Conservation (phyloP, 495 filamentous ascomycete species). For the Trichoderma erinaceum region DNA sequence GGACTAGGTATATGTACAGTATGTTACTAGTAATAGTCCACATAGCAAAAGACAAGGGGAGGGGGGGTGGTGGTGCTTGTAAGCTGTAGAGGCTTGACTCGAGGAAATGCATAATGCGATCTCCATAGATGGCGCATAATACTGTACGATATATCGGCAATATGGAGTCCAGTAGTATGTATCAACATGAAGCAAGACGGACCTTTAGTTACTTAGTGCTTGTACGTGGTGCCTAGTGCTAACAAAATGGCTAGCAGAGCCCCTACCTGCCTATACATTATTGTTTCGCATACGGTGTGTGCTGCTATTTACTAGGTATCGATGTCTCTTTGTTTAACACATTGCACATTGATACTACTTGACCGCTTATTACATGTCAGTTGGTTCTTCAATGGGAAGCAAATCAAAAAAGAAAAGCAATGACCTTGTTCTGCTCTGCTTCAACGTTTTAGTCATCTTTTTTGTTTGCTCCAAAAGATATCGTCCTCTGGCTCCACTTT, state of each 20-base stretch:
- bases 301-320: background rate
- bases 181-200: no score
- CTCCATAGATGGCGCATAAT: no score
- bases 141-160: no score
- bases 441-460: background rate
- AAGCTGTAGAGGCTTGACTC: no score
- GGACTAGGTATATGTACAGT: no score
- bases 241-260: background rate
- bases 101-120: no score
- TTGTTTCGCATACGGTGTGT: conserved; percentile 4
- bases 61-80: no score
- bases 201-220: no score
- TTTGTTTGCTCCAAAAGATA: background rate
- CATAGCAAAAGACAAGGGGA: no score
- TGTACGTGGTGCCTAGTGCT: background rate
- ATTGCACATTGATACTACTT: background rate
- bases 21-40: no score
- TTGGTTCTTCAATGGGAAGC: background rate
- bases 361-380: conserved; percentile 8
- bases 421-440: background rate
- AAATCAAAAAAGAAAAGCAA: no score
- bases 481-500: conserved; percentile 6
- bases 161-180: no score
- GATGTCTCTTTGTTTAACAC: background rate
- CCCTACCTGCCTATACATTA: background rate